Evolutionary conservation across 805 yeast species (phyloP).

Genomic region (Wickerhamomyces queroliae): DNA sequence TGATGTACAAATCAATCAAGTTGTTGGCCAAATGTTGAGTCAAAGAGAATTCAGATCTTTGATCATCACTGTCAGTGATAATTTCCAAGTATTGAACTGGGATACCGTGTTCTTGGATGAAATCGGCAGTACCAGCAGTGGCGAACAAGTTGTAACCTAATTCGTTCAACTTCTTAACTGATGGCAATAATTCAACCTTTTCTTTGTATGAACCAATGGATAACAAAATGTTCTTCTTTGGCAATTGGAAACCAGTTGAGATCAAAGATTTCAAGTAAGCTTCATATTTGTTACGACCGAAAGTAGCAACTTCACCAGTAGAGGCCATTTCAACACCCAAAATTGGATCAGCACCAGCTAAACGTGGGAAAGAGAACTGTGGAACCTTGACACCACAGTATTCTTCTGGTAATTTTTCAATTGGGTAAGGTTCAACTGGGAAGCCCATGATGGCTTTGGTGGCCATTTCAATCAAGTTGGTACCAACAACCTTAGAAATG

Average conservation of each 20-base stretch:
- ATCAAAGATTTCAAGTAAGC: conserved; percentile 93
- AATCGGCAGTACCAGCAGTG: conserved; percentile 98
- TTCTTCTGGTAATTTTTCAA: conserved; percentile 81
- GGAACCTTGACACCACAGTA: conserved; percentile 97
- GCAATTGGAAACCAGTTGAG: conserved; percentile 92
- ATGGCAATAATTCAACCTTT: conserved; percentile 87
- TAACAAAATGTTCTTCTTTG: conserved; percentile 88
- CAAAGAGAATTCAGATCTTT: conserved; percentile 89
- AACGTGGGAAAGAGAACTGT: conserved; percentile 93
- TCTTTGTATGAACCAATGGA: conserved; percentile 97
- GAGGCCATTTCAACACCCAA: conserved; percentile 99
- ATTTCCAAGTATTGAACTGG: conserved; percentile 96
- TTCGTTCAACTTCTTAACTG: conserved; percentile 72
- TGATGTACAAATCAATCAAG: conserved; percentile 92
- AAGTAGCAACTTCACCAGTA: conserved; percentile 97
- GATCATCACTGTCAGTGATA: conserved; percentile 63
- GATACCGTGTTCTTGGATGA: conserved; percentile 88
- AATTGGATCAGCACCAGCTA: conserved; percentile 97
- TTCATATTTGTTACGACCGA: conserved; percentile 94
- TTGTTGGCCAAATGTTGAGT: conserved; percentile 96
- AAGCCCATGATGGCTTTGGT: conserved; percentile 90
- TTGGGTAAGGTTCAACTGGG: conserved; percentile 87
- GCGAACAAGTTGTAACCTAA: conserved; percentile 91
- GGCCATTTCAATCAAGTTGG: conserved; percentile 94
- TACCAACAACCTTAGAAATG: conserved; percentile 94